Conservation (phyloP, 345 rosid genomes). For the Limnanthes douglasii region DNA sequence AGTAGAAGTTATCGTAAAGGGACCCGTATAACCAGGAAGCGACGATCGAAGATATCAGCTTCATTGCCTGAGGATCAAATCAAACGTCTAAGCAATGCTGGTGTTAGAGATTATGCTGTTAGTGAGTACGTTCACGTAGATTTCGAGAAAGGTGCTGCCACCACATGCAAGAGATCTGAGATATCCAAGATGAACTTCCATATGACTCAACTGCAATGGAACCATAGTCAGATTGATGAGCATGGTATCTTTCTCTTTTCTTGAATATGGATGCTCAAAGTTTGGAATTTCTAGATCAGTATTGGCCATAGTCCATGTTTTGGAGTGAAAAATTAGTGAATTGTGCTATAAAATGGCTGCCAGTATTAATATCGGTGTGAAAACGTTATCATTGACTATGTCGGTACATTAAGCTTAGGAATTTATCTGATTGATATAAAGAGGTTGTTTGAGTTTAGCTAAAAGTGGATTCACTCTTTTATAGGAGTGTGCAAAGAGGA, state of each 20-base stretch:
- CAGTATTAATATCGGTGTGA: too few species aligned
- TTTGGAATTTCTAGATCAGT: constrained; percentile 1
- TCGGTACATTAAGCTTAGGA: too few species aligned
- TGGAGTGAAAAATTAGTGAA: too few species aligned
- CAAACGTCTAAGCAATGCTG: constrained; percentile 25
- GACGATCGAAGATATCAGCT: constrained; percentile 29
- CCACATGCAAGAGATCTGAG: constrained; percentile 43
- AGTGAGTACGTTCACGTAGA: constrained; percentile 43
- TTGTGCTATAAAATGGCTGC: too few species aligned
- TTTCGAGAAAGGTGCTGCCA: constrained; percentile 33
- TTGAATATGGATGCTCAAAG: background rate
- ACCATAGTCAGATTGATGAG: constrained; percentile 47
- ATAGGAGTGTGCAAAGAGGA: constrained; percentile 60
- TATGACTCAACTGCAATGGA: constrained; percentile 65
- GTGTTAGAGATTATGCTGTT: constrained; percentile 31
- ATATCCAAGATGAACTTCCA: constrained; percentile 42
- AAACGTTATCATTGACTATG: too few species aligned
- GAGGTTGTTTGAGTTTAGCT: too few species aligned
- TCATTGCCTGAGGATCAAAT: constrained; percentile 24
- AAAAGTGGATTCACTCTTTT: constrained; percentile 6
- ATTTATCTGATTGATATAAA: too few species aligned
- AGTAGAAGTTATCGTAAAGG: constrained; percentile 12
- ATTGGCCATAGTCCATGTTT: background rate
- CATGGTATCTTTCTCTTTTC: constrained; percentile 21
- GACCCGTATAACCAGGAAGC: constrained; percentile 14